These are phyloP conservation scores for Bullera alba DNA, from an alignment of 768 basidiomycete genomes.

Conservation along the genomic window DNA sequence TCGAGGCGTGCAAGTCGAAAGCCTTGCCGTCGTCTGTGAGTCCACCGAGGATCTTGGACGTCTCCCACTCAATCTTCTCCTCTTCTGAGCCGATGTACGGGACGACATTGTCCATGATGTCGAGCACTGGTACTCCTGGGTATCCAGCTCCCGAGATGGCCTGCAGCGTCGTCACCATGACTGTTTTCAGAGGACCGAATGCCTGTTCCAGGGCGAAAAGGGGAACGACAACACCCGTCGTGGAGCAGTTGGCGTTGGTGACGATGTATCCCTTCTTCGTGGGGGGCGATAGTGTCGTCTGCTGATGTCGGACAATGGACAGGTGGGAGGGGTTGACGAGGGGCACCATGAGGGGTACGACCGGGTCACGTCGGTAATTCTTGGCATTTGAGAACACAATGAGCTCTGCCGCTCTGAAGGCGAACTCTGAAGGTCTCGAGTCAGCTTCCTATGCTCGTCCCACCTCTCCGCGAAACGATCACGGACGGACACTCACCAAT, in stretches of 20 bases:
- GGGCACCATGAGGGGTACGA: constrained; percentile 91
- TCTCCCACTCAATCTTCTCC: constrained; percentile 99
- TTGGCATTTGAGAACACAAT: constrained; percentile 97
- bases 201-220: constrained; percentile 47
- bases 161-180: constrained; percentile 92
- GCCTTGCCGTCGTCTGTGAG: constrained; percentile 54
- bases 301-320: constrained; percentile 77
- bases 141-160: constrained; percentile 98
- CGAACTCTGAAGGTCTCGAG: constrained; percentile 56
- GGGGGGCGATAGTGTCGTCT: constrained; percentile 57
- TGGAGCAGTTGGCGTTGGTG: constrained; percentile 97
- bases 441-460: background rate
- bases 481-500: constrained; percentile 60
- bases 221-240: constrained; percentile 60
- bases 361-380: constrained; percentile 84
- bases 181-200: constrained; percentile 88
- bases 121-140: constrained; percentile 80
- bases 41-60: constrained; percentile 90
- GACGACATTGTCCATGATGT: constrained; percentile 92
- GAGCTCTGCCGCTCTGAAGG: constrained; percentile 78
- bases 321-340: constrained; percentile 86
- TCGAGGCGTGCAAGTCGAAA: constrained; percentile 78
- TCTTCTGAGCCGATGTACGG: constrained; percentile 85
- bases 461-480: too few species aligned
- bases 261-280: constrained; percentile 79